Evolutionary conservation across 1,284 basidiomycete species (phyloP).

Genomic region (Laetiporus sulphureus): DNA sequence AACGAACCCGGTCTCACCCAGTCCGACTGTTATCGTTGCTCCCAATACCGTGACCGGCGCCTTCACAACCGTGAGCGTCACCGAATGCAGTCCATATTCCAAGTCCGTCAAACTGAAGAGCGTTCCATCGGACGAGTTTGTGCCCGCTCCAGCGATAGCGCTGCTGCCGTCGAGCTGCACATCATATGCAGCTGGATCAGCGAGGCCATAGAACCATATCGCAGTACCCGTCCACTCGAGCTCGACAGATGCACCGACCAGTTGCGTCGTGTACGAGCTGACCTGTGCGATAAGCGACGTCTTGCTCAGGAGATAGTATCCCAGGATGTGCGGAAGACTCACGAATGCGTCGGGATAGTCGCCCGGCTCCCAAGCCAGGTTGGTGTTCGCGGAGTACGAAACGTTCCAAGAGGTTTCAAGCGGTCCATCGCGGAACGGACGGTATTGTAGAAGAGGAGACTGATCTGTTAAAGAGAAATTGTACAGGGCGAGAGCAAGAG

Average conservation of each 20-base stretch:
- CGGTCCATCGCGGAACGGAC: not conserved
- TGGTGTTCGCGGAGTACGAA: not conserved
- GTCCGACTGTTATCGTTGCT: conserved; percentile 1
- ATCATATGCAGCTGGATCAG: not conserved
- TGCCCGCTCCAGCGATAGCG: too few relatives aligned
- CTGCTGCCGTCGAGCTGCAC: not conserved
- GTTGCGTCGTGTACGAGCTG: not conserved
- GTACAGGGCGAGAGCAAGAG: not conserved
- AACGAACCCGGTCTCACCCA: conserved; percentile 2
- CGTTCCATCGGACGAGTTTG: not conserved
- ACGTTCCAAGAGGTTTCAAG: not conserved
- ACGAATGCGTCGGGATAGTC: not conserved
- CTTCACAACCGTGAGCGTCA: not conserved
- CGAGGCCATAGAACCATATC: not conserved
- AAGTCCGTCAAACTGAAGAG: not conserved
- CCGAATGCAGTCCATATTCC: not conserved
- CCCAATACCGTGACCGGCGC: not conserved
- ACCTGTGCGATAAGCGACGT: conserved; percentile 1
- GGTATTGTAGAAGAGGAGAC: conserved; percentile 1
- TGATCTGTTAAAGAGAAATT: not conserved
- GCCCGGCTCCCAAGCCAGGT: not conserved
- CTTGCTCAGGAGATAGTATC: not conserved
- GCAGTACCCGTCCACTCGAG: conserved; percentile 4
- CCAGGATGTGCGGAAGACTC: not conserved
- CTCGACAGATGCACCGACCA: not conserved